These are phyloP conservation scores for Pseudonectria buxi DNA, from an alignment of 2,329 filamentous ascomycete species.

Conservation along the genomic window DNA sequence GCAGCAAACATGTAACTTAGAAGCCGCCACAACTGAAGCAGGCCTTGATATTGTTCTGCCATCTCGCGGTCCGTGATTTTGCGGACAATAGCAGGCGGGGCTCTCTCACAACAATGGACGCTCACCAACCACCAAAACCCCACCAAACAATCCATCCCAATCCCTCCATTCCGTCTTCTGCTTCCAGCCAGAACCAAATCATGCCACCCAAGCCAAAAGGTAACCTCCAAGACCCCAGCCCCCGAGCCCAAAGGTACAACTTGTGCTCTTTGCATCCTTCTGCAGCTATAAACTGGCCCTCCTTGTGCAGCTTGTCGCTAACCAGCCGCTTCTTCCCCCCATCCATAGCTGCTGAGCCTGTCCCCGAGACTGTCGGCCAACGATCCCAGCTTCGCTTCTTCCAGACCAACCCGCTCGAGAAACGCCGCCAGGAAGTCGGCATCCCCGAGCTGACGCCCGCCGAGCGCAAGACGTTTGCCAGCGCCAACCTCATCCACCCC, in stretches of 20 bases:
- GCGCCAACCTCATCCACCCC: conserved; percentile 39
- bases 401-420: conserved; percentile 43
- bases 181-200: conserved; percentile 11
- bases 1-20: no score
- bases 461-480: conserved; percentile 44
- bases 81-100: no score
- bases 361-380: conserved; percentile 41
- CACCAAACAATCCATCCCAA: no score
- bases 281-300: background rate
- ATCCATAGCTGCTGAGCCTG: conserved; percentile 24
- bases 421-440: conserved; percentile 37
- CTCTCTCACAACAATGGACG: no score
- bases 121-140: no score
- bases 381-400: conserved; percentile 41
- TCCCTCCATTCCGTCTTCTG: background rate
- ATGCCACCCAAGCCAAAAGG: conserved; percentile 34
- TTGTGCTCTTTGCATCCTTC: background rate
- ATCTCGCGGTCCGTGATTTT: no score
- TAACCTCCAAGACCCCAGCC: conserved; percentile 25
- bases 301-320: conserved; percentile 1
- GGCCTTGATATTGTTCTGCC: no score
- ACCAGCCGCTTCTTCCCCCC: conserved; percentile 3
- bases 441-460: conserved; percentile 38
- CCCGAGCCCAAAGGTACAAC: conserved; percentile 15
- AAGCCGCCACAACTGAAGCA: no score